A percentile compares a stretch with the other conserved stretches of the same genome.
These are phyloP conservation scores for Neurospora sp. DNA, from an alignment of 495 filamentous ascomycete species.

Conservation along the genomic window DNA sequence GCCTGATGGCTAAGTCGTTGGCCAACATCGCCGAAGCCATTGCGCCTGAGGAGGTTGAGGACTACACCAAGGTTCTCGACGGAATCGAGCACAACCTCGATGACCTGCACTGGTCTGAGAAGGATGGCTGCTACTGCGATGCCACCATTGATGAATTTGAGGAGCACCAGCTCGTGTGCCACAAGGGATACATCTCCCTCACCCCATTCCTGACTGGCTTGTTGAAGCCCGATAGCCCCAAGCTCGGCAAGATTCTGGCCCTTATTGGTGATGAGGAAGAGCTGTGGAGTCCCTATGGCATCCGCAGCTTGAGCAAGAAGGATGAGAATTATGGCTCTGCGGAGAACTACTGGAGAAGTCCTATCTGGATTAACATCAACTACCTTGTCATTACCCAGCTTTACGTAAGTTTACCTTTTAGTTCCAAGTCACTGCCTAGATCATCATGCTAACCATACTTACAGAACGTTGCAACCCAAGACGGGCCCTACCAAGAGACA, in stretches of 20 bases:
- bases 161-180: slow-evolving; percentile 80
- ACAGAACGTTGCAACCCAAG: slow-evolving; percentile 44
- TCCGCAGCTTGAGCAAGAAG: slow-evolving; percentile 77
- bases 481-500: slow-evolving; percentile 57
- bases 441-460: slow-evolving; percentile 2
- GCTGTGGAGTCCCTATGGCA: slow-evolving; percentile 75
- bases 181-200: slow-evolving; percentile 91
- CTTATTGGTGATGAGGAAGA: slow-evolving; percentile 72
- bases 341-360: slow-evolving; percentile 96
- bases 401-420: slow-evolving; percentile 47
- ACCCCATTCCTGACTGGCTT: slow-evolving; percentile 84
- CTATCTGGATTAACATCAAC: slow-evolving; percentile 97
- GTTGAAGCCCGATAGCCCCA: slow-evolving; percentile 58
- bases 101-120: slow-evolving; percentile 83
- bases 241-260: slow-evolving; percentile 63
- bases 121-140: slow-evolving; percentile 78
- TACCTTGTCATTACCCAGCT: slow-evolving; percentile 76
- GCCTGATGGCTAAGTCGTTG: slow-evolving; percentile 78
- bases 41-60: slow-evolving; percentile 58
- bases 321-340: slow-evolving; percentile 76
- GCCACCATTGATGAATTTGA: slow-evolving; percentile 93
- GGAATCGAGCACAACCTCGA: slow-evolving; percentile 83
- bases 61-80: slow-evolving; percentile 59
- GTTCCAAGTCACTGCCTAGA: not conserved
- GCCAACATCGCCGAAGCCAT: slow-evolving; percentile 65